phyloP scores from a whole-genome alignment of 495 filamentous ascomycete genomes.

The Friedmanniomyces simplex region DNA sequence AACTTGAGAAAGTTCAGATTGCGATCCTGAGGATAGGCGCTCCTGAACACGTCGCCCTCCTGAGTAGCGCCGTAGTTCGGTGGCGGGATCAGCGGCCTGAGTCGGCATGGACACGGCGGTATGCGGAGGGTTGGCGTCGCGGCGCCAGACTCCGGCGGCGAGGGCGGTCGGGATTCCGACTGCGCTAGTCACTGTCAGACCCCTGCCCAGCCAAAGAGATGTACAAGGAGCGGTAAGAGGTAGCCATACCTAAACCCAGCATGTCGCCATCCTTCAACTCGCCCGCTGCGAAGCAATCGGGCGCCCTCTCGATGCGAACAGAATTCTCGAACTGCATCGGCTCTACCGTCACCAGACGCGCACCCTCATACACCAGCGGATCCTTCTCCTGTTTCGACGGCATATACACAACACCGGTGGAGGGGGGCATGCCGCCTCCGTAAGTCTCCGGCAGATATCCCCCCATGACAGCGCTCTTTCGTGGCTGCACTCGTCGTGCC shows the following conservation, averaged over 20 bases:
- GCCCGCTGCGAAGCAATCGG: neutral
- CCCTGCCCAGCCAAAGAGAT: neutral
- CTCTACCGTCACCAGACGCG: too few relatives aligned
- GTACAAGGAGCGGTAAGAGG: neutral
- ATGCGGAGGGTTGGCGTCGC: slow-evolving; percentile 7
- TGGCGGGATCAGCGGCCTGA: slow-evolving; percentile 34
- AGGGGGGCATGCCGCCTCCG: neutral
- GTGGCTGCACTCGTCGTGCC: too few relatives aligned
- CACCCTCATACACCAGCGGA: too few relatives aligned
- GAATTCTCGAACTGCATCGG: too few relatives aligned
- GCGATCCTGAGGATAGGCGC: slow-evolving; percentile 54
- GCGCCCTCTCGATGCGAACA: too few relatives aligned
- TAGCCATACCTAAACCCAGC: neutral
- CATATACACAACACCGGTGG: neutral
- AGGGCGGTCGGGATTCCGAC: slow-evolving; percentile 5
- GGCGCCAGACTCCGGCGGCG: slow-evolving; percentile 9
- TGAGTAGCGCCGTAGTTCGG: slow-evolving; percentile 58
- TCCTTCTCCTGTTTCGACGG: neutral
- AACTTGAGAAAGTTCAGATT: slow-evolving; percentile 54
- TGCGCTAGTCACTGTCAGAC: slow-evolving; percentile 1
- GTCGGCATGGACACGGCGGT: slow-evolving; percentile 15
- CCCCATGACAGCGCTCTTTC: neutral
- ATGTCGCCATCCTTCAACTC: neutral
- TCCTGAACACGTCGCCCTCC: slow-evolving; percentile 58
- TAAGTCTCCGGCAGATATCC: neutral